Conservation (phyloP, 2,329 filamentous ascomycete species). For the Triangularia verruculosa region DNA sequence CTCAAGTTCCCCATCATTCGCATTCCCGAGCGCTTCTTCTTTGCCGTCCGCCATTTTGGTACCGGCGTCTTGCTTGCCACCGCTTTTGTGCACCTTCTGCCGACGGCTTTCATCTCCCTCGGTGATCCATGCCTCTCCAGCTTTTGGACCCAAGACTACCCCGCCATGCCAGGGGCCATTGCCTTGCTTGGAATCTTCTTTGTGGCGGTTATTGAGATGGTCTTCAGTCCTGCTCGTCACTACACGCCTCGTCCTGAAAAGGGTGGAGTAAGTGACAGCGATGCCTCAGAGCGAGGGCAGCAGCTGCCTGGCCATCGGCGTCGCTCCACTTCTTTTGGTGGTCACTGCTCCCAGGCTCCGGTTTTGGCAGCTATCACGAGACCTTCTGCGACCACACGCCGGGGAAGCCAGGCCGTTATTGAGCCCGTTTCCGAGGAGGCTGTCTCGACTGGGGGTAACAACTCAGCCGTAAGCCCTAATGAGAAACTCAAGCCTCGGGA, state of each 20-base stretch:
- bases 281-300: neutral
- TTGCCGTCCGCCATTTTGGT: conserved; percentile 65
- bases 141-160: conserved; percentile 76
- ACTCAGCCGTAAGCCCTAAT: neutral
- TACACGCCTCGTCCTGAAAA: conserved; percentile 17
- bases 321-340: conserved; percentile 5
- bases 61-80: conserved; percentile 82
- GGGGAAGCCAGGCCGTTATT: conserved; percentile 11
- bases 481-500: conserved; percentile 10
- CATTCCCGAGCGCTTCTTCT: conserved; percentile 55
- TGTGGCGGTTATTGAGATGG: conserved; percentile 67
- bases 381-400: neutral
- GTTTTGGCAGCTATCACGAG: conserved; percentile 20
- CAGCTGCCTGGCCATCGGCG: neutral
- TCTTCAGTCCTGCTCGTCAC: conserved; percentile 45
- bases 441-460: neutral
- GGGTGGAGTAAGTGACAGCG: neutral
- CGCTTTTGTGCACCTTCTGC: conserved; percentile 75
- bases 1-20: conserved; percentile 49
- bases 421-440: neutral
- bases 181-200: conserved; percentile 76
- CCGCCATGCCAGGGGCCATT: conserved; percentile 75
- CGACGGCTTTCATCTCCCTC: conserved; percentile 64
- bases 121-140: conserved; percentile 69
- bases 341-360: conserved; percentile 17